Conservation (phyloP, 2,329 filamentous ascomycete genomes). For the Dothistroma pini region DNA sequence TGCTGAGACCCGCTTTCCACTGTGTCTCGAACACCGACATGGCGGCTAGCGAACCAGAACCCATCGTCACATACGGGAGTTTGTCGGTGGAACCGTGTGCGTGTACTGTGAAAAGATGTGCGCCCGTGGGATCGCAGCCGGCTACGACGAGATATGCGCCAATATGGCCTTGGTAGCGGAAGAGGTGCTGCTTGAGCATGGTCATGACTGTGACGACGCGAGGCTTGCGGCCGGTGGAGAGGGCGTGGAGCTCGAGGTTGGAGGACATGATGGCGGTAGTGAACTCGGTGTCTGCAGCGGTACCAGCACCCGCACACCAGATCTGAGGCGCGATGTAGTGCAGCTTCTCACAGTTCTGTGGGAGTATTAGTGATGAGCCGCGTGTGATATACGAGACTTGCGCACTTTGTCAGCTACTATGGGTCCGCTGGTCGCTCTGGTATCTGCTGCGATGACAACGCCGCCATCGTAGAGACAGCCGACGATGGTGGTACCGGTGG, state of each 20-base stretch:
- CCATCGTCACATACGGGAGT: slow-evolving; percentile 99
- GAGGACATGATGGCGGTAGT: slow-evolving; percentile 98
- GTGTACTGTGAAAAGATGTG: slow-evolving; percentile 95
- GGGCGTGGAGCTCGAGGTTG: slow-evolving; percentile 93
- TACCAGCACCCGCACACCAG: slow-evolving; percentile 98
- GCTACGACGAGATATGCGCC: slow-evolving; percentile 97
- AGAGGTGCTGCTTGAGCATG: slow-evolving; percentile 98
- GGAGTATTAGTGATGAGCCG: slow-evolving; percentile 9
- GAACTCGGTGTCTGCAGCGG: slow-evolving; percentile 97
- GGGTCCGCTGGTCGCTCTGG: slow-evolving; percentile 90
- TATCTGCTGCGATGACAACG: slow-evolving; percentile 98
- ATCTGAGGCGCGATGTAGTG: slow-evolving; percentile 99
- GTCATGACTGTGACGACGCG: slow-evolving; percentile 99
- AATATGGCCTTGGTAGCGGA: slow-evolving; percentile 96
- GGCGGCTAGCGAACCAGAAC: slow-evolving; percentile 88
- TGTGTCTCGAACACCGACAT: slow-evolving; percentile 98
- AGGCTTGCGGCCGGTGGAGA: slow-evolving; percentile 93
- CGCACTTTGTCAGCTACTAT: slow-evolving; percentile 95
- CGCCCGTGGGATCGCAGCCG: slow-evolving; percentile 91
- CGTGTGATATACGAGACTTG: not conserved
- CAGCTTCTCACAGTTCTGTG: slow-evolving; percentile 93
- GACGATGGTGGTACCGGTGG: slow-evolving; percentile 98
- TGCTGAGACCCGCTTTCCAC: slow-evolving; percentile 77
- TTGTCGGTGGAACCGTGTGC: slow-evolving; percentile 98
- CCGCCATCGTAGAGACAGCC: slow-evolving; percentile 95